Conservation (phyloP, 805 yeast species). For the Yarrowia keelungensis region DNA sequence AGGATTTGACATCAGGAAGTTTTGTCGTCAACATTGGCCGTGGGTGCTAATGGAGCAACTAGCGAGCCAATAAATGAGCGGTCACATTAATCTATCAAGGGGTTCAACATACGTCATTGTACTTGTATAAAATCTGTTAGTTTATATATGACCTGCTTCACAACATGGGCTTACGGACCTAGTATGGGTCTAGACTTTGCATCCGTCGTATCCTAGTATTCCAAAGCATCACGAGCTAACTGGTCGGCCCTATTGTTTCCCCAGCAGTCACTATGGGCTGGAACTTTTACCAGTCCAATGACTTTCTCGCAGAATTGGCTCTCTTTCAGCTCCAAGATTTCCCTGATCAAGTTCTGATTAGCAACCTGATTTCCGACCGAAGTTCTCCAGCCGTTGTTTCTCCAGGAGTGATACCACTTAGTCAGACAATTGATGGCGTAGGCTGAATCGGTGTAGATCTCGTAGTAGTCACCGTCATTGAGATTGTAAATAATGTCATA, state of each 20-base stretch:
- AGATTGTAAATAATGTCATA: neutral
- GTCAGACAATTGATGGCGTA: conserved; percentile 7
- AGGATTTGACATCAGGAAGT: too few relatives aligned
- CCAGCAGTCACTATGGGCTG: neutral
- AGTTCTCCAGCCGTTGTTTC: neutral
- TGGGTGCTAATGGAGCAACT: too few relatives aligned
- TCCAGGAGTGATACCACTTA: neutral
- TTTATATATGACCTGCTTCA: too few relatives aligned
- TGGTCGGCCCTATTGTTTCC: neutral
- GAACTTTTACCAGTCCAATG: neutral
- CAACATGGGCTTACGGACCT: too few relatives aligned
- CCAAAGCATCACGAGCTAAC: neutral
- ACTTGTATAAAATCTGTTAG: too few relatives aligned
- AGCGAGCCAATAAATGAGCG: too few relatives aligned
- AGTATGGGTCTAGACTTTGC: too few relatives aligned
- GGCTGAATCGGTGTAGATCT: neutral
- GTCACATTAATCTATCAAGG: too few relatives aligned
- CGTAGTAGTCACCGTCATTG: neutral
- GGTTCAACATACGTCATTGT: too few relatives aligned
- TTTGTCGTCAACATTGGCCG: too few relatives aligned
- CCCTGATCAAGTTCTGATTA: neutral
- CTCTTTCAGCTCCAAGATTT: neutral
- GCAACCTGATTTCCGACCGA: neutral
- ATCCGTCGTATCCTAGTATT: neutral
- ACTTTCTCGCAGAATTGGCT: neutral